Conservation (phyloP, 2,329 filamentous ascomycete species). For the Verticillium albo-atrum region DNA sequence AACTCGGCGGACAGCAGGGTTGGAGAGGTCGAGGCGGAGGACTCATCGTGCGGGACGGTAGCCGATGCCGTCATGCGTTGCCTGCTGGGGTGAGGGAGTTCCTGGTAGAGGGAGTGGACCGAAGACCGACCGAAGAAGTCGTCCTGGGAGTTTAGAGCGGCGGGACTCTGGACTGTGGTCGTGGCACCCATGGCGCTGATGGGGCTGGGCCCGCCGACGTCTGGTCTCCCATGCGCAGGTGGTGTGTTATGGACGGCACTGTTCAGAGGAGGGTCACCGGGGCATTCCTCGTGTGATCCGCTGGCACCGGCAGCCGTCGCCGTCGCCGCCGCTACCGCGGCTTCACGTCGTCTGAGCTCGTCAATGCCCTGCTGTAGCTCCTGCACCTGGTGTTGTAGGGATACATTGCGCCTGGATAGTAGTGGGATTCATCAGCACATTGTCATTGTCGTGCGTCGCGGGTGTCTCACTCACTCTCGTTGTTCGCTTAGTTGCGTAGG, state of each 20-base stretch:
- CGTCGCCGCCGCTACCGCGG: too few relatives aligned
- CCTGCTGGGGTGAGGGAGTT: neutral
- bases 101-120: neutral
- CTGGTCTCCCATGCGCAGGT: too few relatives aligned
- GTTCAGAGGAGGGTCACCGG: too few relatives aligned
- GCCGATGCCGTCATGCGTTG: too few relatives aligned
- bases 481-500: neutral
- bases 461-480: neutral
- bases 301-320: too few relatives aligned
- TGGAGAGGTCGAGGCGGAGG: too few relatives aligned
- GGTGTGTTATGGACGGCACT: too few relatives aligned
- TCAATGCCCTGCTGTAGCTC: neutral
- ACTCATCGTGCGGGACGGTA: too few relatives aligned
- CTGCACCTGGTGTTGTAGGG: neutral
- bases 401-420: neutral
- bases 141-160: neutral
- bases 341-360: too few relatives aligned
- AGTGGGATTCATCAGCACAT: too few relatives aligned
- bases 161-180: neutral
- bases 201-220: neutral
- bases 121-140: neutral
- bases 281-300: too few relatives aligned
- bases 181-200: neutral
- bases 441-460: too few relatives aligned
- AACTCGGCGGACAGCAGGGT: neutral